Evolutionary conservation across 129 eudicot genomes (phyloP), one percentile per base, ranked within the genome.

Genomic region (Centella asiatica): DNA sequence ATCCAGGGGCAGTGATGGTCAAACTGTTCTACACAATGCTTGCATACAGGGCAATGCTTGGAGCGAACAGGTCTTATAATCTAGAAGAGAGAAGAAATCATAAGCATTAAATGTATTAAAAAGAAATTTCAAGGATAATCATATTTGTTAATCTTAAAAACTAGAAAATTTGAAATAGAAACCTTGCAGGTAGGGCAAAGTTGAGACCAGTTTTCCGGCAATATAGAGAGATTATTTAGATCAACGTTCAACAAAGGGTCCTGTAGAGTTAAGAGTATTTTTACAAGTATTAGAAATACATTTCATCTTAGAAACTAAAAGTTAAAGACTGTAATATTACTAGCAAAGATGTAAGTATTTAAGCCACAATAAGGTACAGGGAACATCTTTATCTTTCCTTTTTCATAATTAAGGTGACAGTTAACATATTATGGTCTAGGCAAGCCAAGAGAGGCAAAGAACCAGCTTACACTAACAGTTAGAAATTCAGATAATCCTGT

Each of bases 1-100:
- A 90, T 87, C 98, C 98, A 90, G 50, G 95, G 98, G 80, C 95
- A 90, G 59, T 90, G 98, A 78, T 90, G 95, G 69, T 90, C 98
- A 67, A 90, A 90, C 69, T 87, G 90, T 77, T 90, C 95, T 62
- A 84, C 93, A 24, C 98, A 90, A 60, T 76, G 88, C 64, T 84
- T 81, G 81, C 95, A 90, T 57, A 77, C 25, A 50, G 94, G 84
- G 81, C 98, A 90, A 72, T 90, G 98, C 82, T 90, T 90, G 42
- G 95, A 90, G 79, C 98, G 95, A 62, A 84, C 57, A 4, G 94
- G 95, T 72, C 98, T 75, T 67, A 87, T 75, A 60, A 90, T 90
- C 95, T 90, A 69, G 37, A 48, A 32, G n/a, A 25, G 42, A 13
- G 29, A 47, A 62, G 26, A 1, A 48, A 19, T 46, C 19, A 6